Evolutionary conservation across 2,329 filamentous ascomycete species (phyloP), one percentile per base, ranked within the genome.

Genomic region (Aciculosporium take): DNA sequence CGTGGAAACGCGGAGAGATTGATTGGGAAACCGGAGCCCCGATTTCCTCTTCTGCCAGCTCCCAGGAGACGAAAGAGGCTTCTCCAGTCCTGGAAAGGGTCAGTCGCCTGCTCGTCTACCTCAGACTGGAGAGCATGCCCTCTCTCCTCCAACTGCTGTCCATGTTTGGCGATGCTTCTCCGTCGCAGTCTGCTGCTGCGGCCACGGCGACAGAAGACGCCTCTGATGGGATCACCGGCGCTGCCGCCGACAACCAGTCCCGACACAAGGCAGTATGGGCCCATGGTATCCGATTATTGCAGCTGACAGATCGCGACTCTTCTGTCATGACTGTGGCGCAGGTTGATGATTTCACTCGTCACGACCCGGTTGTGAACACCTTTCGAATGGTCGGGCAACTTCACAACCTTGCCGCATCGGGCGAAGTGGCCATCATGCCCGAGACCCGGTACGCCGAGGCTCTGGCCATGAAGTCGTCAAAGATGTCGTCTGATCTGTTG

Each of bases 281-380:
- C 0, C 85, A 94, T 52, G 89, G 87, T 25, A 64, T 94, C n/a
- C 81, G 88, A 12, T 72, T 96, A 13, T 64, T 93, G 37, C 84
- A 93, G 55, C 73, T 96, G 10, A 93, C 85, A 0, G 88, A 95
- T 52, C 86, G 89, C 71, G 83, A 85, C 32, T 95, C 89, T 1
- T 88, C 87, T 15, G 89, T 95, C 51, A 96, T 96, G 89, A 81
- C 85, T 51, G 85, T 94, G 9, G 81, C 86, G 0, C 86, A 93
- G 54, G 71, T 81, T 3, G 81, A 87, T 30, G 84, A 91, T 37
- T 72, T 78, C 46, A 74, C 74, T 21, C 68, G 73, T 6, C 72
- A 74, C 52, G 89, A 96, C 53, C 86, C 89, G 0, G 80, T 96
- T 4, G 77, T 95, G 41, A 94, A 94, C 56, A 84, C 85, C 0